Percentiles rank a stretch among this genome's conserved stretches.
Evolutionary conservation across 1,139 yeast species (phyloP).

Genomic region (Geotrichum fermentans): DNA sequence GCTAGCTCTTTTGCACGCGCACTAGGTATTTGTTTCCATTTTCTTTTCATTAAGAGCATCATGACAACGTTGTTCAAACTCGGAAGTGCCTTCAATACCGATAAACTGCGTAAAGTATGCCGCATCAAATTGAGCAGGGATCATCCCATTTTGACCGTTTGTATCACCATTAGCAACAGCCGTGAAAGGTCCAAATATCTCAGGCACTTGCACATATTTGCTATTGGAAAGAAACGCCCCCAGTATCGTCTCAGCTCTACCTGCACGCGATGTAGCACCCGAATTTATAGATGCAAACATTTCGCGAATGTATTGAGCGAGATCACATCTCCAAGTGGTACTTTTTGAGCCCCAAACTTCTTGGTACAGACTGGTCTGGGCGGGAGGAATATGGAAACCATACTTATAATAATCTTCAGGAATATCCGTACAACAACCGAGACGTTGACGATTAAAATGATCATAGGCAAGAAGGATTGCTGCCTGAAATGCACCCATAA

Average conservation of each 20-base stretch:
- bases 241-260: background rate
- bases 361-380: background rate
- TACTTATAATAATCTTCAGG: conserved; percentile 5
- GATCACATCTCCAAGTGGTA: conserved; percentile 5
- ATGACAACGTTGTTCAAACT: conserved; percentile 12
- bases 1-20: too few species aligned
- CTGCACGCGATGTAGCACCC: background rate
- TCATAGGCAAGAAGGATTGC: conserved; percentile 5
- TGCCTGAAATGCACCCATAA: conserved; percentile 11
- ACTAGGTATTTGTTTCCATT: too few species aligned
- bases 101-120: background rate
- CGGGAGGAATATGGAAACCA: conserved; percentile 11
- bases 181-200: conserved; percentile 8
- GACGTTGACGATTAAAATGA: background rate
- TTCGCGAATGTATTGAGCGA: background rate
- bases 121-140: background rate
- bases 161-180: background rate
- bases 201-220: background rate
- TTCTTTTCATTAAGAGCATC: background rate
- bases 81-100: background rate
- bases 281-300: background rate
- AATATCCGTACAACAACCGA: background rate
- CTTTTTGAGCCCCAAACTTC: conserved; percentile 6
- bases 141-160: background rate
- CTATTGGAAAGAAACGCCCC: background rate